A percentile compares a stretch with the other conserved stretches of the same genome.
phyloP scores from a whole-genome alignment of 768 basidiomycete genomes.

The Boletus reticuloceps region DNA sequence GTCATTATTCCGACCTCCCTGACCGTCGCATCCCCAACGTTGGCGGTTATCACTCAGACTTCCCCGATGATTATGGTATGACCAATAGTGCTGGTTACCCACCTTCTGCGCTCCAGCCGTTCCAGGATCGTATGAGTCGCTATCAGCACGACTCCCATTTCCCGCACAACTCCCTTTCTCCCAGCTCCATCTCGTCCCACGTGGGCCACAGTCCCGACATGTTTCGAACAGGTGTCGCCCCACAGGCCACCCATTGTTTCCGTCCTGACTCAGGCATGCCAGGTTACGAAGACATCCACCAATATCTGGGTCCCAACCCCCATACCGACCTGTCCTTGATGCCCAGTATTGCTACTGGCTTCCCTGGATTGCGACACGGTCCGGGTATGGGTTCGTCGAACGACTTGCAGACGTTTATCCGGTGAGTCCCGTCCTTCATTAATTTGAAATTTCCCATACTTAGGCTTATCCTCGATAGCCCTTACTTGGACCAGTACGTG shows the following conservation, averaged over 20 bases:
- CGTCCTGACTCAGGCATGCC: slow-evolving; percentile 48
- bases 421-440: slow-evolving; percentile 41
- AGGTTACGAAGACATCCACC: slow-evolving; percentile 57
- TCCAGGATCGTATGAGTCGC: slow-evolving; percentile 55
- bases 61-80: slow-evolving; percentile 63
- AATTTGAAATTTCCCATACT: slow-evolving; percentile 16
- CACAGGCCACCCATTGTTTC: slow-evolving; percentile 66
- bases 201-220: slow-evolving; percentile 53
- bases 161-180: slow-evolving; percentile 39
- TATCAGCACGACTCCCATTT: slow-evolving; percentile 57
- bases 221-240: slow-evolving; percentile 60
- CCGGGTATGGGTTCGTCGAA: slow-evolving; percentile 59
- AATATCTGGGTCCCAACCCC: slow-evolving; percentile 51
- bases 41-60: slow-evolving; percentile 52
- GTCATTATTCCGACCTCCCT: slow-evolving; percentile 55
- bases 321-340: slow-evolving; percentile 60
- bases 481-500: slow-evolving; percentile 83
- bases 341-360: slow-evolving; percentile 58
- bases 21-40: slow-evolving; percentile 58
- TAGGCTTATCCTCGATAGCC: slow-evolving; percentile 40
- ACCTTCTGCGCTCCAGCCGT: slow-evolving; percentile 52
- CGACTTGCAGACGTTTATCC: slow-evolving; percentile 79
- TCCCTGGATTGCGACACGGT: slow-evolving; percentile 62
- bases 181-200: slow-evolving; percentile 46
- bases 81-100: slow-evolving; percentile 45